Conservation (phyloP, 2,329 filamentous ascomycete genomes). For the Fonsecaea erecta region DNA sequence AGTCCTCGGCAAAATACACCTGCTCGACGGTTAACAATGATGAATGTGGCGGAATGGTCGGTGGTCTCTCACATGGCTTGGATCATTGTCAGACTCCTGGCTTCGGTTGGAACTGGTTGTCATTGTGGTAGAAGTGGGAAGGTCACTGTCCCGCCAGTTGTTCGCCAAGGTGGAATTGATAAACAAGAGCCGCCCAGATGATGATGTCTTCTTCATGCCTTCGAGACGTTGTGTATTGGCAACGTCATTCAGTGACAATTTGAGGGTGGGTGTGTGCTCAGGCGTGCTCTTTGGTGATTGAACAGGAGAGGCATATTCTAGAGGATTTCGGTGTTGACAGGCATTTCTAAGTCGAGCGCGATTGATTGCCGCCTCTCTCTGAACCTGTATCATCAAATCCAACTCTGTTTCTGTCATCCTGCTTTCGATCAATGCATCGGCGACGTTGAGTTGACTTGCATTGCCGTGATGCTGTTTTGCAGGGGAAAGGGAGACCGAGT, state of each 20-base stretch:
- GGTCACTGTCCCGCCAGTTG: constrained; percentile 8
- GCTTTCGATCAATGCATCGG: constrained; percentile 28
- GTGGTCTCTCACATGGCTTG: constrained; percentile 21
- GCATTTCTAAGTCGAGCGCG: constrained; percentile 24
- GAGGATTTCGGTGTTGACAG: background rate
- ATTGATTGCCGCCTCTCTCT: constrained; percentile 30
- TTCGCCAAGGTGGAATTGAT: constrained; percentile 25
- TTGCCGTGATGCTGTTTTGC: constrained; percentile 3
- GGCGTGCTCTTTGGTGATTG: background rate
- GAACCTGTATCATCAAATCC: constrained; percentile 26
- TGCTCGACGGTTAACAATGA: constrained; percentile 19
- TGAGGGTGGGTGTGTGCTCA: background rate
- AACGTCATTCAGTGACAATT: constrained; percentile 8
- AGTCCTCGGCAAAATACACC: constrained; percentile 27
- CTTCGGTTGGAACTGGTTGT: constrained; percentile 10
- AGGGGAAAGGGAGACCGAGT: constrained; percentile 3
- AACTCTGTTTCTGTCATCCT: constrained; percentile 32
- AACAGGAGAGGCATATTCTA: background rate
- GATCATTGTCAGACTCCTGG: constrained; percentile 6
- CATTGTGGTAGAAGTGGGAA: constrained; percentile 15
- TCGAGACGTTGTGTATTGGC: background rate
- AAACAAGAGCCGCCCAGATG: constrained; percentile 5
- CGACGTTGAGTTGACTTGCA: constrained; percentile 19
- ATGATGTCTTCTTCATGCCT: constrained; percentile 5
- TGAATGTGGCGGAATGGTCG: background rate